These are phyloP conservation scores for Rhizophagus clarus DNA, from an alignment of 192 early-diverging fungal species.

Conservation along the genomic window DNA sequence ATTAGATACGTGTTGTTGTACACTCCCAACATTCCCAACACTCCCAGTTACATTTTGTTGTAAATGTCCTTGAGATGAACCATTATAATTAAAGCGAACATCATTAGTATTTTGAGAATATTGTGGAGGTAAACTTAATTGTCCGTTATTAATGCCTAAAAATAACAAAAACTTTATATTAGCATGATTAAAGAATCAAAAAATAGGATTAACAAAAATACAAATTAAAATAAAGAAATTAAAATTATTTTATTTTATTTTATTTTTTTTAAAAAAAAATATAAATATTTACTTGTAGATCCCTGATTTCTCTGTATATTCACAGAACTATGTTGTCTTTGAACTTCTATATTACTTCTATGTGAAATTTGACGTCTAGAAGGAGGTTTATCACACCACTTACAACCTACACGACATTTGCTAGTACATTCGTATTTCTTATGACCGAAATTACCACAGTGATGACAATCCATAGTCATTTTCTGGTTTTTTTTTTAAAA, in stretches of 20 bases:
- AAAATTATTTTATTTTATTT: too few relatives aligned
- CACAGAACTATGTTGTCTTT: neutral
- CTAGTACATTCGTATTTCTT: constrained; percentile 31
- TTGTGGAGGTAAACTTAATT: neutral
- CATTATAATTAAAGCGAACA: neutral
- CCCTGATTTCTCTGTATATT: neutral
- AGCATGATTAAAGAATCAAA: too few relatives aligned
- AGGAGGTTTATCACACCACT: constrained; percentile 27
- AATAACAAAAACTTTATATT: neutral
- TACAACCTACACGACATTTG: constrained; percentile 29
- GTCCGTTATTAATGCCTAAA: neutral
- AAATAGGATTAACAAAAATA: too few relatives aligned
- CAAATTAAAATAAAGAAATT: too few relatives aligned
- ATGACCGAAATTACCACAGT: constrained; percentile 26
- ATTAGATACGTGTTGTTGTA: too few relatives aligned
- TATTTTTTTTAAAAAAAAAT: too few relatives aligned
- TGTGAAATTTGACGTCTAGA: constrained; percentile 1
- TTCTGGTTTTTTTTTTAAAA: neutral
- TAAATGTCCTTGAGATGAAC: neutral
- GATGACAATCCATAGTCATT: constrained; percentile 22
- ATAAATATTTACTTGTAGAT: neutral
- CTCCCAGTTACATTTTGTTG: neutral
- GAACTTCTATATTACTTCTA: constrained; percentile 1
- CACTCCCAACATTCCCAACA: too few relatives aligned
- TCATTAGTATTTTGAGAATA: neutral